Conservation (phyloP, 139 green algal genomes). For the Diplosphaera chodatii region DNA sequence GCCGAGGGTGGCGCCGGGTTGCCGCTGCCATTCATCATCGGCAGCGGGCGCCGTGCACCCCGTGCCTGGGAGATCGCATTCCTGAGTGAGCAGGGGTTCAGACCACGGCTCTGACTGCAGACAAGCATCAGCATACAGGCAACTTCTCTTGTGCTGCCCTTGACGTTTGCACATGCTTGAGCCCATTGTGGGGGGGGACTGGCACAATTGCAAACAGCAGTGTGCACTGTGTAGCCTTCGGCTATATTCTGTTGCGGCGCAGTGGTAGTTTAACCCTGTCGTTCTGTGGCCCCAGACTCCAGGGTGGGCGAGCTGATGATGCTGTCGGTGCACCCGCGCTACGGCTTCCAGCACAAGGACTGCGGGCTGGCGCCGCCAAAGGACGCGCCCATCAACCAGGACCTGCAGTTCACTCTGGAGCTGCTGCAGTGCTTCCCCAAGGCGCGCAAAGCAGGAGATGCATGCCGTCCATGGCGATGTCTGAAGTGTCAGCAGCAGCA, state of each 20-base stretch:
- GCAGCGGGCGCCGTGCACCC: too few species aligned
- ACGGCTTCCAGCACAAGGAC: slow-evolving; percentile 55
- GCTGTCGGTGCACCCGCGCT: slow-evolving; percentile 58
- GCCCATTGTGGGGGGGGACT: too few species aligned
- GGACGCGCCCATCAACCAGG: slow-evolving; percentile 16
- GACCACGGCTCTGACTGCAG: too few species aligned
- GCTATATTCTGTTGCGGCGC: too few species aligned
- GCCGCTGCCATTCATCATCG: not conserved
- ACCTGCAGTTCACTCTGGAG: slow-evolving; percentile 52
- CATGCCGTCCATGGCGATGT: slow-evolving; percentile 2
- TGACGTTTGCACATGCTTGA: too few species aligned
- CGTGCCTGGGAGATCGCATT: not conserved
- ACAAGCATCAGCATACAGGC: too few species aligned
- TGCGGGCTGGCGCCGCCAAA: slow-evolving; percentile 48
- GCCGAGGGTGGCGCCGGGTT: not conserved
- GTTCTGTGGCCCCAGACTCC: slow-evolving; percentile 55
- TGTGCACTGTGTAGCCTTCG: too few species aligned
- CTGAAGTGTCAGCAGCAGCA: too few species aligned
- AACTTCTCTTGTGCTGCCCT: too few species aligned
- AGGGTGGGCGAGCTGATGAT: slow-evolving; percentile 25
- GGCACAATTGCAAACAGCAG: too few species aligned
- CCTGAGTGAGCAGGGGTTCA: not conserved
- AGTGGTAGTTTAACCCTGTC: too few species aligned
- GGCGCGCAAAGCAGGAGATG: slow-evolving; percentile 1
- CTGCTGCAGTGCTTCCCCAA: slow-evolving; percentile 42